Evolutionary conservation across 345 rosid species (phyloP), one percentile per base, ranked within the genome.

Genomic region (Populus alba): DNA sequence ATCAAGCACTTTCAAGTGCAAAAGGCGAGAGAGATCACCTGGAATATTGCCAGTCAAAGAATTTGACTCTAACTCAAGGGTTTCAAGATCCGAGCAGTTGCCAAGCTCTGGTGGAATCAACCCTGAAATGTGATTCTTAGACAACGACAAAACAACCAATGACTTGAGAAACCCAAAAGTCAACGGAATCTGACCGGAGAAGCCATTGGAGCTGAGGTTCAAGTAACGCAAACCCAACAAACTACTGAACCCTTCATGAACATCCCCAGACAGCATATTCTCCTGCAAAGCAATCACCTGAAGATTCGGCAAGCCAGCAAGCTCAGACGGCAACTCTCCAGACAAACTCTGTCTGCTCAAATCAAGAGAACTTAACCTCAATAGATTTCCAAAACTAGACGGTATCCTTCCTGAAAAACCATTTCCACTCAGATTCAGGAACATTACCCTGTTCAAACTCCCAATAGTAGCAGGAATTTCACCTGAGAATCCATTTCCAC

Each of bases 231-330:
- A 82, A 83, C 92, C 86, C 88, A 83, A 80, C 86, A 95, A 88
- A 81, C 97, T 95, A 84, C 98, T 92, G 72, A 95, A 87, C n/a
- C 98, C 98, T 88, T 92, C 98, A 76, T 92, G 91, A 39, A 93
- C 86, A 80, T 87, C 77, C 17, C 94, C 97, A 33, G 90, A 90
- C 70, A 95, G 82, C 78, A 45, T 80, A 78, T 95, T 95, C 75
- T 89, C 97, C 79, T 95, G 94, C 89, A 95, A 81, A 59, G 97
- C 96, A 87, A 93, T 83, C 77, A 88, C 92, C 79, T 92, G 97
- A 82, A 95, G 85, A 74, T 89, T 92, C 0, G 99, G 99, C 78
- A 95, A 88, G 71, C 99, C 98, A 0, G 83, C 86, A 69, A 92
- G 90, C 90, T 92, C 99, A 65, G 82, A 68, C 0, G 98, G 98